These are phyloP conservation scores for Jamesozyma spencerorum DNA, from an alignment of 805 yeast species.

Conservation along the genomic window DNA sequence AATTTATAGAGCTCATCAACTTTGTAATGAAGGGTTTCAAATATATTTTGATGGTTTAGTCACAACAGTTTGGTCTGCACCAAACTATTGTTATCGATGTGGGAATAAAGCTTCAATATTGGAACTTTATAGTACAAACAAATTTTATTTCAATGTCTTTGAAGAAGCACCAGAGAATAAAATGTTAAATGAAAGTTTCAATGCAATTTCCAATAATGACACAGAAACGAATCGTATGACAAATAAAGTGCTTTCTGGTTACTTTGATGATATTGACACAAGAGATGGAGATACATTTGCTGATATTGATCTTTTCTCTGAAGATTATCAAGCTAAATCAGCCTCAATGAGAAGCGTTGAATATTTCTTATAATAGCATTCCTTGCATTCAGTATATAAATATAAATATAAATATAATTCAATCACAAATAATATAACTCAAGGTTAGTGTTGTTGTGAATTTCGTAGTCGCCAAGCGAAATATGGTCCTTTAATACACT, in stretches of 20 bases:
- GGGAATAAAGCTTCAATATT: slow-evolving; percentile 97
- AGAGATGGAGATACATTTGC: background rate
- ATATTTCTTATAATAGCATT: slow-evolving; percentile 25
- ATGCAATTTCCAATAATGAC: slow-evolving; percentile 11
- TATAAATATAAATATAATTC: slow-evolving; percentile 1
- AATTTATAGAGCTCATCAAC: slow-evolving; percentile 87
- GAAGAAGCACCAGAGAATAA: slow-evolving; percentile 95
- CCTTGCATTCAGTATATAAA: no score
- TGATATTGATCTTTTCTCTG: slow-evolving; percentile 26
- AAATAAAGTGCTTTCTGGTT: slow-evolving; percentile 9
- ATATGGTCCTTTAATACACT: slow-evolving; percentile 82
- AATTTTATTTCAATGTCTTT: slow-evolving; percentile 76
- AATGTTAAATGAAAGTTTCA: slow-evolving; percentile 13
- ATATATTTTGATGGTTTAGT: slow-evolving; percentile 84
- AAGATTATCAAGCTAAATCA: slow-evolving; percentile 28
- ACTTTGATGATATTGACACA: slow-evolving; percentile 4
- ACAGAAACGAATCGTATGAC: slow-evolving; percentile 1
- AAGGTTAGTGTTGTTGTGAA: slow-evolving; percentile 78
- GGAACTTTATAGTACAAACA: slow-evolving; percentile 66
- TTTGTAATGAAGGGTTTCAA: slow-evolving; percentile 94
- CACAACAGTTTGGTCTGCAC: slow-evolving; percentile 97
- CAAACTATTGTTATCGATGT: slow-evolving; percentile 93
- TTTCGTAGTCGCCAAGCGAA: slow-evolving; percentile 86
- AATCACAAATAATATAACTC: slow-evolving; percentile 65
- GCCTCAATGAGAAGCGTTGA: slow-evolving; percentile 28